phyloP scores from a whole-genome alignment of 192 early-diverging fungal genomes.

The Backusella westeae region DNA sequence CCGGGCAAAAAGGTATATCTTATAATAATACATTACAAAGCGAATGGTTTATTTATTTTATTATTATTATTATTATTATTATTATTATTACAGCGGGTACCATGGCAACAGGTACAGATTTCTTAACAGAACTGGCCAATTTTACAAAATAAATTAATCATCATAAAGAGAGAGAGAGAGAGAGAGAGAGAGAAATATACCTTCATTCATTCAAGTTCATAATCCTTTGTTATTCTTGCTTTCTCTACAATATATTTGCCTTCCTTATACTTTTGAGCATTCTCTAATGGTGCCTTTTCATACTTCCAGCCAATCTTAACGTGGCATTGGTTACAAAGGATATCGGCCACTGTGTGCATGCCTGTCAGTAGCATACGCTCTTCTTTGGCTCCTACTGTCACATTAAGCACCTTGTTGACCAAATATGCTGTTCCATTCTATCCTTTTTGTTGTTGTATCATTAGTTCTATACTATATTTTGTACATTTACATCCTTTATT shows the following conservation, averaged over 20 bases:
- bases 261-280: slow-evolving; percentile 60
- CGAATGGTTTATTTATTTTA: not conserved
- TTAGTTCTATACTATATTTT: not conserved
- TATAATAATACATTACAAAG: too few species aligned
- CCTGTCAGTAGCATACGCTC: slow-evolving; percentile 57
- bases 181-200: not conserved
- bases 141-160: slow-evolving; percentile 1
- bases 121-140: slow-evolving; percentile 1
- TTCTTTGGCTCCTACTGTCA: slow-evolving; percentile 52
- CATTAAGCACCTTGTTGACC: slow-evolving; percentile 50
- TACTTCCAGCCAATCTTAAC: slow-evolving; percentile 60
- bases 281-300: slow-evolving; percentile 50
- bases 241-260: slow-evolving; percentile 58
- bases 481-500: too few species aligned
- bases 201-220: not conserved
- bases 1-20: not conserved
- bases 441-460: not conserved
- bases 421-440: slow-evolving; percentile 56
- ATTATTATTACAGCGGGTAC: not conserved
- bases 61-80: not conserved
- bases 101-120: slow-evolving; percentile 1
- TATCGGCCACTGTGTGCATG: slow-evolving; percentile 57
- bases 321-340: slow-evolving; percentile 49
- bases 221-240: slow-evolving; percentile 44
- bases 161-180: not conserved